These are phyloP conservation scores for Trichoderma virens DNA, from an alignment of 495 filamentous ascomycete species.

Conservation along the genomic window DNA sequence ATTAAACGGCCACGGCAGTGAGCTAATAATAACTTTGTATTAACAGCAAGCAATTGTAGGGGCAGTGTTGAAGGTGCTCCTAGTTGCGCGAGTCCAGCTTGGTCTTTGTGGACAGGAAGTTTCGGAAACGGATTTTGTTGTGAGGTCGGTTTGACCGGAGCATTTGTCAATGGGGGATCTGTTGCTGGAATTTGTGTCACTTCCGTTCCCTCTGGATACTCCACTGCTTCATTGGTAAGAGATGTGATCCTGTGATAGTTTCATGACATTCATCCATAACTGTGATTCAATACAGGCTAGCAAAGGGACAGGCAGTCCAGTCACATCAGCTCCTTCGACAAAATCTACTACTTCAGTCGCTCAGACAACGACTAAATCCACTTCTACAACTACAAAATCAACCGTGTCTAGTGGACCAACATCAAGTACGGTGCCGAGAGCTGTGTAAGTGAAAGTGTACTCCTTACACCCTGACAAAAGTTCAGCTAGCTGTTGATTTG, in stretches of 20 bases:
- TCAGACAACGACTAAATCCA: not conserved
- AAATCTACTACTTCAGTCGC: not conserved
- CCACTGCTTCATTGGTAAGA: not conserved
- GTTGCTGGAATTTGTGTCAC: not conserved
- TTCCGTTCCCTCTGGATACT: not conserved
- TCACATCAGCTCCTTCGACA: not conserved
- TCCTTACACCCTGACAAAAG: too few species aligned
- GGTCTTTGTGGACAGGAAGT: not conserved
- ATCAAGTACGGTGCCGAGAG: not conserved
- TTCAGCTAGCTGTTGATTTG: too few species aligned
- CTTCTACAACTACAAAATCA: constrained; percentile 4
- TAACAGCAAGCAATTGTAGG: not conserved
- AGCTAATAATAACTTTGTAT: not conserved
- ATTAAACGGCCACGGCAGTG: not conserved
- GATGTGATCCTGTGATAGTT: not conserved
- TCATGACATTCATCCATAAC: not conserved
- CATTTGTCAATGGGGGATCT: not conserved
- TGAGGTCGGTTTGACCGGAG: not conserved
- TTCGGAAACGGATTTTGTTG: not conserved
- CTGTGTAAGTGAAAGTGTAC: not conserved
- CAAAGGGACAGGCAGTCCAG: not conserved
- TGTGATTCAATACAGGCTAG: not conserved
- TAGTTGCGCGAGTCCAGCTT: not conserved
- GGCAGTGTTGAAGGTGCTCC: constrained; percentile 1
- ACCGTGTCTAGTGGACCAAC: not conserved